Base-by-base conservation (phyloP, 192 early-diverging fungal genomes). In the Coemansia umbellata region DNA sequence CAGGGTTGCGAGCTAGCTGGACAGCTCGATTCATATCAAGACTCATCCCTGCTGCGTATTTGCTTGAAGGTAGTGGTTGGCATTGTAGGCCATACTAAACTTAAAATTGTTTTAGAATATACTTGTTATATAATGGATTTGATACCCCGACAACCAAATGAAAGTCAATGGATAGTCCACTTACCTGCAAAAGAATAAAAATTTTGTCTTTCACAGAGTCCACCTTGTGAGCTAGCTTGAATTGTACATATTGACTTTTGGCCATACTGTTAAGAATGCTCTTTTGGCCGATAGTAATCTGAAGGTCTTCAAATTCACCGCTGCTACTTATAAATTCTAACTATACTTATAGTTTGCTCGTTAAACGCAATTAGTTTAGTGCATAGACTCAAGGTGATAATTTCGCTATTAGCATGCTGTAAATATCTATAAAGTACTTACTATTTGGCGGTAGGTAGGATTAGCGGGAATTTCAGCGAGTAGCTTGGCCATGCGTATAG, bases 221-320 rank as follows among this genome's bases (percentile, higher is more conserved):
- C 2, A 74, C 56, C 5, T 51, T 45, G 9, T 32, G 33, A 4
- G 19, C 26, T 10, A 63, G 19, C 22, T 43, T 50, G 18, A 55
- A 55, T 28, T 26, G 39, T 1, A 67, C 27, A 33, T 31, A 55
- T 2, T 28, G 33, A 24, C 40, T 50, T 32, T 63, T 67, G 36
- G 62, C 66, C 56, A 74, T 59, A 14, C 54, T 56, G 24, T 74
- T 67, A 4, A 74, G 47, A 13, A 63, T 47, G 17, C 71, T 48
- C 47, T 74, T 74, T 27, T 74, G 71, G 9, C 71, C 71, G 28
- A 32, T 23, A 5, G 55, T 52, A 39, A 74, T 59, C 8, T 44
- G 42, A 11, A 74, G 47, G 2, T 36, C 22, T 17, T 35, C 37
- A 49, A 74, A 67, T 28, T 59, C 71, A 8, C 63, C 23, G n/a